These are phyloP conservation scores for Thymus mandschuricus DNA, from an alignment of 257 asterid species.

Conservation along the genomic window DNA sequence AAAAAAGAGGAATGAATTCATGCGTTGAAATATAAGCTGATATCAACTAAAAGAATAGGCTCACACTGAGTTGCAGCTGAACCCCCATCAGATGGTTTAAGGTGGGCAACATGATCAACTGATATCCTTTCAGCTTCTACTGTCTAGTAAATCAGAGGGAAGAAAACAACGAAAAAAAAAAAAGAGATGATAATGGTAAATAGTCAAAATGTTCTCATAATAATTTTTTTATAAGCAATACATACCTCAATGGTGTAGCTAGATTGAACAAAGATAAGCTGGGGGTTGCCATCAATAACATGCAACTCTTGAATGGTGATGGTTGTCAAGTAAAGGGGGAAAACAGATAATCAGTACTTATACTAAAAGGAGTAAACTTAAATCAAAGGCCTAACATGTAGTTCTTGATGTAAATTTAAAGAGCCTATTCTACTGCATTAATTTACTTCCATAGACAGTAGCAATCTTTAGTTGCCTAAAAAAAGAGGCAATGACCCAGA, in stretches of 20 bases:
- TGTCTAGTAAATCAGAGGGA: constrained; percentile 49
- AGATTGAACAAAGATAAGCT: constrained; percentile 86
- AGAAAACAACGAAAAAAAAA: neutral
- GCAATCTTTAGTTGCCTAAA: constrained; percentile 12
- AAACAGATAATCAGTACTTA: constrained; percentile 12
- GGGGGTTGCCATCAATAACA: constrained; percentile 92
- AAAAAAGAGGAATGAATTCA: neutral
- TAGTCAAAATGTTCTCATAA: constrained; percentile 22
- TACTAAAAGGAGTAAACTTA: constrained; percentile 12
- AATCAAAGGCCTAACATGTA: neutral
- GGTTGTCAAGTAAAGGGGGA: constrained; percentile 30
- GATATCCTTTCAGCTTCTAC: constrained; percentile 99
- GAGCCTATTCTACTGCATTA: constrained; percentile 7
- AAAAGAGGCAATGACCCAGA: constrained; percentile 2
- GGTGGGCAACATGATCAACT: constrained; percentile 97
- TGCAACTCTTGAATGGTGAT: constrained; percentile 71
- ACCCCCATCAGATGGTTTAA: constrained; percentile 97
- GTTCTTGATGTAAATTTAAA: constrained; percentile 13
- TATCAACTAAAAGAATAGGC: constrained; percentile 24
- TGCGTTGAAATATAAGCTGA: constrained; percentile 12
- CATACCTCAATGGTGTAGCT: constrained; percentile 92
- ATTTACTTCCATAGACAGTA: constrained; percentile 3
- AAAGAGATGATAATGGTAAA: constrained; percentile 3
- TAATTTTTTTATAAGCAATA: constrained; percentile 11
- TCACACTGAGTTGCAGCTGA: constrained; percentile 98